Percentiles rank a stretch among this genome's conserved stretches.
These are phyloP conservation scores for Haemoproteus tartakovskyi DNA, from an alignment of 169 alveolate species.

Conservation along the genomic window DNA sequence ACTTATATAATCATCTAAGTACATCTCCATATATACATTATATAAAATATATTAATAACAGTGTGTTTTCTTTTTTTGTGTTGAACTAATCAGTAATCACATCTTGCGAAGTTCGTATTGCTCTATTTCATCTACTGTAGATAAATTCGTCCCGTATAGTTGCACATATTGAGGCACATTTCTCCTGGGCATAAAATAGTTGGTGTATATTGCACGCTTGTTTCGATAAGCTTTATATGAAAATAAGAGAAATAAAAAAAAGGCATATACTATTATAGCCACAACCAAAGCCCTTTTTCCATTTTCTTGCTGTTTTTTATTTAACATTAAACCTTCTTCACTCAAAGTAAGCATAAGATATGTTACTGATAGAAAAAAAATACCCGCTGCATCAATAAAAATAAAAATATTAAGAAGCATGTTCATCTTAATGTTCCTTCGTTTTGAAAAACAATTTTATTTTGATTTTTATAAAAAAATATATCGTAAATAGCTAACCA, in stretches of 20 bases:
- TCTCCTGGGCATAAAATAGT: slow-evolving; percentile 49
- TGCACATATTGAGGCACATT: slow-evolving; percentile 51
- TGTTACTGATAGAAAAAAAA: slow-evolving; percentile 53
- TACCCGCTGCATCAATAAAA: slow-evolving; percentile 65
- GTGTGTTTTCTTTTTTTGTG: too few species aligned
- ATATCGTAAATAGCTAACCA: neutral
- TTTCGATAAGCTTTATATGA: slow-evolving; percentile 50
- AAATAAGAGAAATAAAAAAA: slow-evolving; percentile 33
- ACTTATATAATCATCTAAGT: too few species aligned
- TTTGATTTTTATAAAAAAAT: neutral
- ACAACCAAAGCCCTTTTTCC: slow-evolving; percentile 57
- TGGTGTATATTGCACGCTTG: slow-evolving; percentile 48
- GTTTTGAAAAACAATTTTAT: neutral
- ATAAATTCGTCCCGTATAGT: slow-evolving; percentile 41
- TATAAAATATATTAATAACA: too few species aligned
- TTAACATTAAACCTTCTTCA: slow-evolving; percentile 46
- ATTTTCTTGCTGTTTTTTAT: slow-evolving; percentile 51
- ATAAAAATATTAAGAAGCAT: slow-evolving; percentile 55
- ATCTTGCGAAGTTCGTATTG: slow-evolving; percentile 55
- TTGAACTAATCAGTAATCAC: slow-evolving; percentile 1
- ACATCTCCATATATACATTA: too few species aligned
- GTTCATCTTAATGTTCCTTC: slow-evolving; percentile 36
- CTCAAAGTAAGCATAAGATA: slow-evolving; percentile 54
- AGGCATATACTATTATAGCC: slow-evolving; percentile 44
- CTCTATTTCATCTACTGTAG: slow-evolving; percentile 46